Evolutionary conservation across 129 eudicot species (phyloP).

Genomic region (sunflower (Helianthus annuus)): DNA sequence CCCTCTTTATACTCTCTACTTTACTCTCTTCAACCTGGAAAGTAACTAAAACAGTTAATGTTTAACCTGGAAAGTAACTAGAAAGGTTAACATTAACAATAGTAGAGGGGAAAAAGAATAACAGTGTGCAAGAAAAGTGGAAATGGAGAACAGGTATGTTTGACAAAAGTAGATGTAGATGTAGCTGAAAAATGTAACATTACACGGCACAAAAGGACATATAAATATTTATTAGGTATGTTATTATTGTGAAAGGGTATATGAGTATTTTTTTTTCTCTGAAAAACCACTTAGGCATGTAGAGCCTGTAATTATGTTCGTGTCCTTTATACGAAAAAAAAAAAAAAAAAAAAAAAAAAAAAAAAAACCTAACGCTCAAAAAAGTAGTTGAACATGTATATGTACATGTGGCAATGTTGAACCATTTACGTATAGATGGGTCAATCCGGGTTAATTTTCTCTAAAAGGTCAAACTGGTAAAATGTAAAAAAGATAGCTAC

Average conservation of each 20-base stretch:
- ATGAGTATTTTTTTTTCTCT: neutral
- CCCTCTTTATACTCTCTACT: constrained; percentile 85
- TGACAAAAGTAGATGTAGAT: neutral
- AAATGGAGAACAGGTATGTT: constrained; percentile 4
- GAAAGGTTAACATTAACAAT: constrained; percentile 13
- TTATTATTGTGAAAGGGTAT: constrained; percentile 1
- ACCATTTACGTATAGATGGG: neutral
- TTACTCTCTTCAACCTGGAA: constrained; percentile 87
- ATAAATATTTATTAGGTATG: neutral
- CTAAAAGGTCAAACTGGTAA: neutral
- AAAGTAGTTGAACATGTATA: neutral
- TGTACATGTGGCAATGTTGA: neutral
- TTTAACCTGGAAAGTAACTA: constrained; percentile 7
- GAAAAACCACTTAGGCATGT: neutral
- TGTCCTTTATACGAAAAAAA: neutral
- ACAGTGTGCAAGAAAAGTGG: neutral
- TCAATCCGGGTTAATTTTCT: neutral
- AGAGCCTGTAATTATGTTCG: neutral
- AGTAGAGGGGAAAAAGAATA: neutral
- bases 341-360: neutral
- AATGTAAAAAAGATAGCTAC: neutral
- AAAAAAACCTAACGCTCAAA: neutral
- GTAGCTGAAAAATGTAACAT: constrained; percentile 1
- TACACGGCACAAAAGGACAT: neutral
- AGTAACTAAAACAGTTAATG: constrained; percentile 20